Conservation (phyloP, 768 basidiomycete genomes). For the Guyanaporus albipodus region DNA sequence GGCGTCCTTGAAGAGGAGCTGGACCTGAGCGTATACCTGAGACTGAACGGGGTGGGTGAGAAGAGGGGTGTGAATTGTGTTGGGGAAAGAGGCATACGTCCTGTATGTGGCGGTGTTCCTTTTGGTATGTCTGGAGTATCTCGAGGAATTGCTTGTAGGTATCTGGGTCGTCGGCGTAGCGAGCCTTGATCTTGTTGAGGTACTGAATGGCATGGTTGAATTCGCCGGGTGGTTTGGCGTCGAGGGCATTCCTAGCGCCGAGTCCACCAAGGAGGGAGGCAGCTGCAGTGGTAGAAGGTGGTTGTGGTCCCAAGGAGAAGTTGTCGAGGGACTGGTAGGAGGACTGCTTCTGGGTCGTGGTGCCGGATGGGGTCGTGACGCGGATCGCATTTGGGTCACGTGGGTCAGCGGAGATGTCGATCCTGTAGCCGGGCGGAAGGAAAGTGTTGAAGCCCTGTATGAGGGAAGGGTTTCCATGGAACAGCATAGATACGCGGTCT, state of each 20-base stretch:
- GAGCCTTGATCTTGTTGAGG: conserved; percentile 96
- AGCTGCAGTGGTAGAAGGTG: conserved; percentile 51
- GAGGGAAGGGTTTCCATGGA: conserved; percentile 83
- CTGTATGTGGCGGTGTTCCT: conserved; percentile 69
- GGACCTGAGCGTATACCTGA: conserved; percentile 79
- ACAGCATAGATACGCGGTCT: conserved; percentile 87
- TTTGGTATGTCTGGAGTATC: conserved; percentile 84
- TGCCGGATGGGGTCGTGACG: conserved; percentile 77
- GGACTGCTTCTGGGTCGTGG: conserved; percentile 38
- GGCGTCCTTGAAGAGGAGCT: conserved; percentile 75
- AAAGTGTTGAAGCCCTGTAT: conserved; percentile 99
- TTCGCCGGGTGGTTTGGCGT: conserved; percentile 57
- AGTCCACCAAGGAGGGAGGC: conserved; percentile 65
- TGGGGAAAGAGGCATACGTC: conserved; percentile 48
- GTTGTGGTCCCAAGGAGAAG: conserved; percentile 46
- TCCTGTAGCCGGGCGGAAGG: conserved; percentile 89
- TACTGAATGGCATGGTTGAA: conserved; percentile 96
- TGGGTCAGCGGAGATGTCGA: conserved; percentile 76
- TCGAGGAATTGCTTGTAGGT: conserved; percentile 90
- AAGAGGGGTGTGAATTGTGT: neutral
- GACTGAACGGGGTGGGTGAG: conserved; percentile 36
- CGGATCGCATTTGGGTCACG: conserved; percentile 69
- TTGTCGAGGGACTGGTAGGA: conserved; percentile 35
- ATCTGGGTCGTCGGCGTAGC: conserved; percentile 84
- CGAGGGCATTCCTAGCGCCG: conserved; percentile 45